Conservation (phyloP, 2,329 filamentous ascomycete genomes). For the Ophidiomyces ophidiicola region DNA sequence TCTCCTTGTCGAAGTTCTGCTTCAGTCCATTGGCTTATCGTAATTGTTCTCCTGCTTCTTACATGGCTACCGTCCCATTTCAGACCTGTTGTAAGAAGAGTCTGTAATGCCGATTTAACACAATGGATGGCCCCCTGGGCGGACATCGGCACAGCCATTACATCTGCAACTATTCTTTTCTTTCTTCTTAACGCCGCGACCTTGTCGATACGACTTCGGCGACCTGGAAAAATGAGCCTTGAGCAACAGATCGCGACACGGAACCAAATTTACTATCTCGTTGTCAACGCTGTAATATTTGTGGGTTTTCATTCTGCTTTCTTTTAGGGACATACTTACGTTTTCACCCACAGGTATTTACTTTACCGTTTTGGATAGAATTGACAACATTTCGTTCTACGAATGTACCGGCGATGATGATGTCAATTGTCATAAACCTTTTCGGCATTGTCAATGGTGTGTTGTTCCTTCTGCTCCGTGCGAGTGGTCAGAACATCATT, state of each 20-base stretch:
- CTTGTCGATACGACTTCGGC: slow-evolving; percentile 15
- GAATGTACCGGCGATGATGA: slow-evolving; percentile 16
- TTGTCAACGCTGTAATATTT: slow-evolving; percentile 16
- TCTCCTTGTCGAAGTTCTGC: slow-evolving; percentile 14
- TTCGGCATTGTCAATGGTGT: slow-evolving; percentile 18
- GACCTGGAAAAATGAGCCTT: slow-evolving; percentile 15
- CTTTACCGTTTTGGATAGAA: slow-evolving; percentile 19
- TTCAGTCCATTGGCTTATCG: slow-evolving; percentile 16
- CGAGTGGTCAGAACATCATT: slow-evolving; percentile 10
- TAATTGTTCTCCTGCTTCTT: slow-evolving; percentile 13
- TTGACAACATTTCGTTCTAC: slow-evolving; percentile 4
- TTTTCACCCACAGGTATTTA: slow-evolving; percentile 12
- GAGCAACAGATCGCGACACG: slow-evolving; percentile 19
- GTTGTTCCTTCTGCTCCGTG: slow-evolving; percentile 20
- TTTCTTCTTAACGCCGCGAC: slow-evolving; percentile 15
- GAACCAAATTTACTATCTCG: slow-evolving; percentile 20
- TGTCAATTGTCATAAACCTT: slow-evolving; percentile 18
- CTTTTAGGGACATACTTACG: background rate
- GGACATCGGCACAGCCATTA: slow-evolving; percentile 17
- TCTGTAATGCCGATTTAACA: slow-evolving; percentile 16
- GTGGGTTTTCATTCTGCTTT: slow-evolving; percentile 14
- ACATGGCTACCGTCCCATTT: slow-evolving; percentile 19
- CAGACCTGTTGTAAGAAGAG: slow-evolving; percentile 11
- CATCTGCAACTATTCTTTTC: slow-evolving; percentile 15
- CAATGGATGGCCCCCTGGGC: slow-evolving; percentile 17